Evolutionary conservation across 768 basidiomycete genomes (phyloP).

Genomic region (Rhodotorula babjevae): DNA sequence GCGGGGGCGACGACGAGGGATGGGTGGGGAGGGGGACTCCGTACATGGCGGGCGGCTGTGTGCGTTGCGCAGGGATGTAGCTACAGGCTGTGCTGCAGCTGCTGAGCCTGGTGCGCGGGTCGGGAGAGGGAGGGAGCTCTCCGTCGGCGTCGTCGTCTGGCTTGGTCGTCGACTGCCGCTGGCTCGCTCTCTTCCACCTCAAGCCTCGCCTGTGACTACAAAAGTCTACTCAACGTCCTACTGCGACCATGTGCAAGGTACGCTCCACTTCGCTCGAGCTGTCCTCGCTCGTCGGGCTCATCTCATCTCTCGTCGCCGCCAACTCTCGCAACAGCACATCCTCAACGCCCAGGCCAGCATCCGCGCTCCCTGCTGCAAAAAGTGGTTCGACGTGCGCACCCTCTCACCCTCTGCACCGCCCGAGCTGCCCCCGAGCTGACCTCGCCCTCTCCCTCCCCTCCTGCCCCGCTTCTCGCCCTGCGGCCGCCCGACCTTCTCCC

Average conservation of each 20-base stretch:
- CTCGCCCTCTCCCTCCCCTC: neutral
- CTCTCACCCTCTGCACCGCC: neutral
- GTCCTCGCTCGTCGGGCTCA: neutral
- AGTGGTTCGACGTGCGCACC: conserved; percentile 71
- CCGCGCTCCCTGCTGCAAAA: conserved; percentile 93
- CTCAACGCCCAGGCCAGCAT: conserved; percentile 94
- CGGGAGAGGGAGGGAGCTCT: too few relatives aligned
- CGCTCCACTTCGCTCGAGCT: neutral
- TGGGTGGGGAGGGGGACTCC: neutral
- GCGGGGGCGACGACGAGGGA: neutral
- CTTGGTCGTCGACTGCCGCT: neutral
- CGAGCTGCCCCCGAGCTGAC: neutral
- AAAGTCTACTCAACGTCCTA: too few relatives aligned
- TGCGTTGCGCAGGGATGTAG: too few relatives aligned
- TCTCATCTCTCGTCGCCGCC: too few relatives aligned
- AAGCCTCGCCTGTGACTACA: neutral
- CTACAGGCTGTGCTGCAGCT: too few relatives aligned
- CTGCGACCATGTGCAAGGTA: conserved; percentile 7
- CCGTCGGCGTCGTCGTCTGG: too few relatives aligned
- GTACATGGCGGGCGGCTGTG: neutral
- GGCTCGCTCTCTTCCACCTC: neutral
- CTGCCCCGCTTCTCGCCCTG: too few relatives aligned
- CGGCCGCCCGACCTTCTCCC: neutral
- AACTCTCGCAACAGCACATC: conserved; percentile 73
- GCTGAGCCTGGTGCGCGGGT: too few relatives aligned